Conservation (phyloP, 768 basidiomycete genomes). For the Boletus eberwhitei region DNA sequence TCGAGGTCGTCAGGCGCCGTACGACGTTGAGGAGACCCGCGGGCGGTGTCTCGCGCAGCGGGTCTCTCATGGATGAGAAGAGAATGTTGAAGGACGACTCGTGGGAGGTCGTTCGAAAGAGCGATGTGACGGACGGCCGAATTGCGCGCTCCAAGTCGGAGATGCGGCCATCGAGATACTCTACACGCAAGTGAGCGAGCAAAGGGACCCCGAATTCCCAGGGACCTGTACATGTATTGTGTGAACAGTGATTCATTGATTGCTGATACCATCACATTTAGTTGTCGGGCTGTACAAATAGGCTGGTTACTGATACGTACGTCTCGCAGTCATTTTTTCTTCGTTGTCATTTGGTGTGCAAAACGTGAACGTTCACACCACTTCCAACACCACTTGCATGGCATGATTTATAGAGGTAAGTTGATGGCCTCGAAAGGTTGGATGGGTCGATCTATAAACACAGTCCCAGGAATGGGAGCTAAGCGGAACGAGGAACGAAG, state of each 20-base stretch:
- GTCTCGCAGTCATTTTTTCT: neutral
- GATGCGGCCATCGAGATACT: slow-evolving; percentile 19
- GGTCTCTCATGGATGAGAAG: slow-evolving; percentile 19
- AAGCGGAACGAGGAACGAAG: neutral
- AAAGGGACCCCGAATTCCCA: neutral
- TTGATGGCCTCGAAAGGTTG: neutral
- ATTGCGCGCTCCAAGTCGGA: slow-evolving; percentile 28
- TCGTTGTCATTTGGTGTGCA: neutral
- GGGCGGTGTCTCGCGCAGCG: slow-evolving; percentile 8
- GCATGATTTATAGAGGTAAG: neutral
- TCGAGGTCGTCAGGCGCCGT: slow-evolving; percentile 26
- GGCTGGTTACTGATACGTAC: neutral
- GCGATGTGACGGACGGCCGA: slow-evolving; percentile 2
- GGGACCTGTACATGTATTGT: neutral
- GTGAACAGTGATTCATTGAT: neutral
- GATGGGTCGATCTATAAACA: neutral
- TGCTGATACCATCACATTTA: neutral
- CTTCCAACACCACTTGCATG: neutral
- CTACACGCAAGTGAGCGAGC: slow-evolving; percentile 12
- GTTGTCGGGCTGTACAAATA: slow-evolving; percentile 8
- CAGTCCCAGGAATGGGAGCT: neutral
- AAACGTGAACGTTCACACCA: neutral
- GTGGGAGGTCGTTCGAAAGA: slow-evolving; percentile 17
- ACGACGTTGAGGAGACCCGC: slow-evolving; percentile 10
- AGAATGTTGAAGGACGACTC: slow-evolving; percentile 17